Evolutionary conservation across 441 rosid genomes (phyloP).

Genomic region (Dalechampia spathulata): DNA sequence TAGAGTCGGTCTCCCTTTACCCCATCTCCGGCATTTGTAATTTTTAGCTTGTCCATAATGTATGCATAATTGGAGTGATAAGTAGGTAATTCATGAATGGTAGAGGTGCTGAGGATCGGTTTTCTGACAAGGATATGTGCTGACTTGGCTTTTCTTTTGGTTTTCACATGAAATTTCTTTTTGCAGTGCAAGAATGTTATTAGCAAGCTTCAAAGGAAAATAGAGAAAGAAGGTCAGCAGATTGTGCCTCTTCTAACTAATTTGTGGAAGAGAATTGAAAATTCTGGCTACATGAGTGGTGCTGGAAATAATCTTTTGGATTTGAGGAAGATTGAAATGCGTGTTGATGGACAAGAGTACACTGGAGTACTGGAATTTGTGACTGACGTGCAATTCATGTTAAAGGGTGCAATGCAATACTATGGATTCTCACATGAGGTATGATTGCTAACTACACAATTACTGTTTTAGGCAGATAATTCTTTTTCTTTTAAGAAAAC

Average conservation of each 20-base stretch:
- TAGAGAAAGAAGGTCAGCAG: conserved; percentile 91
- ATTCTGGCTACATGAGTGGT: conserved; percentile 60
- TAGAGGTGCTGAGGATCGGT: background rate
- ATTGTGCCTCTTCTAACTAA: conserved; percentile 88
- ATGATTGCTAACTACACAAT: conserved; percentile 16
- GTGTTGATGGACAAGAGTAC: conserved; percentile 80
- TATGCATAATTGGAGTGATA: too few species aligned
- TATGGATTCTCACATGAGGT: conserved; percentile 95
- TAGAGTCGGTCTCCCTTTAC: too few species aligned
- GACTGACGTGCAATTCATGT: conserved; percentile 80
- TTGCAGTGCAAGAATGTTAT: conserved; percentile 87
- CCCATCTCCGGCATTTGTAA: too few species aligned
- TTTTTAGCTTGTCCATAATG: too few species aligned
- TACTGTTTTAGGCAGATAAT: too few species aligned
- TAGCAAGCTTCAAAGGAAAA: conserved; percentile 86
- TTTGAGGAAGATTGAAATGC: conserved; percentile 80
- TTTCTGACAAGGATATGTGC: background rate
- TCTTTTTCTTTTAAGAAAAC: background rate
- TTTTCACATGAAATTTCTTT: conserved; percentile 12
- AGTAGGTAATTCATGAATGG: background rate
- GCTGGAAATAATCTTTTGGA: conserved; percentile 68
- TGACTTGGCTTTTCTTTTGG: background rate
- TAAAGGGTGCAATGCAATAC: conserved; percentile 81
- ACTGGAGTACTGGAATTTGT: conserved; percentile 82
- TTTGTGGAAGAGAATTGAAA: conserved; percentile 86